A percentile compares a stretch with the other conserved stretches of the same genome.
phyloP scores from a whole-genome alignment of 441 rosid genomes.

The Mallotus japonicus region DNA sequence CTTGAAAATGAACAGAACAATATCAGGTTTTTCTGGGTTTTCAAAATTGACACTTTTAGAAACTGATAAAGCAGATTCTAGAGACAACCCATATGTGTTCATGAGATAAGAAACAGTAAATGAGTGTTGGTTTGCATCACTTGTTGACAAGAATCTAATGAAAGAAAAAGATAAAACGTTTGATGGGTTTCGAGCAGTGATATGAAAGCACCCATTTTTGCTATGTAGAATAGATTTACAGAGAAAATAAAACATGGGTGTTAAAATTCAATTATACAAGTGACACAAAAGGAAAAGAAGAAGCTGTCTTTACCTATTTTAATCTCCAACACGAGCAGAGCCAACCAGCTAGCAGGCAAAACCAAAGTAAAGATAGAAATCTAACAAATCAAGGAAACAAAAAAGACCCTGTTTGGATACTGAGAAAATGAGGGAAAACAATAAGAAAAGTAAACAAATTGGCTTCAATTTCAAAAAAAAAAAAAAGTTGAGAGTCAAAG shows the following conservation, averaged over 20 bases:
- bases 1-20: slow-evolving; percentile 6
- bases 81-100: too few species aligned
- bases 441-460: neutral
- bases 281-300: neutral
- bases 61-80: slow-evolving; percentile 9
- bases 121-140: too few species aligned
- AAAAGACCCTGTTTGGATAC: slow-evolving; percentile 1
- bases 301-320: neutral
- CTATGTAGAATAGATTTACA: neutral
- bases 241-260: slow-evolving; percentile 7
- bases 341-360: too few species aligned
- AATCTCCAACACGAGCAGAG: neutral
- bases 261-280: too few species aligned
- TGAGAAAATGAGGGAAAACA: neutral
- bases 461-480: neutral
- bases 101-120: too few species aligned
- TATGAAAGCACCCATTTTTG: neutral
- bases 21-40: slow-evolving; percentile 8
- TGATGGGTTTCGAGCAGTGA: neutral
- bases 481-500: neutral
- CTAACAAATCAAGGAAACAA: slow-evolving; percentile 9
- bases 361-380: neutral
- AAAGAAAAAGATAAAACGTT: neutral
- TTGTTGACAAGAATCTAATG: too few species aligned
- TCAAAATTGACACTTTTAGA: slow-evolving; percentile 12